Evolutionary conservation across 2,329 filamentous ascomycete genomes (phyloP).

Genomic region (Didymellaceae sp.): DNA sequence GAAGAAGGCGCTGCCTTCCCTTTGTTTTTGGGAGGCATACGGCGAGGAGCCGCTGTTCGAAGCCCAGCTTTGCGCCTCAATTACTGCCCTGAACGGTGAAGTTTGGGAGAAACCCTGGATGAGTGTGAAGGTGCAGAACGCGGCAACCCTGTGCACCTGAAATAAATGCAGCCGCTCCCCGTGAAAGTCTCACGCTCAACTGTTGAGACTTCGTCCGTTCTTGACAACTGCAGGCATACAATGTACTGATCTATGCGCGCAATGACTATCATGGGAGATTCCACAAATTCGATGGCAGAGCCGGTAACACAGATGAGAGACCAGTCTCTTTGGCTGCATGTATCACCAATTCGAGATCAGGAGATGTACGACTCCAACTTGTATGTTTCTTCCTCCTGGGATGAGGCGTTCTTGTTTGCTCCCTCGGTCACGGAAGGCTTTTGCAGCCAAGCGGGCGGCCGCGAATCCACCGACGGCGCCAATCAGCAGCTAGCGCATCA

Average conservation of each 20-base stretch:
- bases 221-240: not conserved
- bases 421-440: too few species aligned
- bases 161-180: not conserved
- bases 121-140: not conserved
- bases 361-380: too few species aligned
- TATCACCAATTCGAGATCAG: too few species aligned
- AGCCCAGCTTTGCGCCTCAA: not conserved
- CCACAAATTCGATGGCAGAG: too few species aligned
- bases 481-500: constrained; percentile 20
- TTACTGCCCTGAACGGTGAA: not conserved
- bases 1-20: constrained; percentile 22
- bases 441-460: not conserved
- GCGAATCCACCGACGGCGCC: constrained; percentile 1
- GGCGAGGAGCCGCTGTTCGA: not conserved
- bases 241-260: not conserved
- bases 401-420: too few species aligned
- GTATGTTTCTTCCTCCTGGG: too few species aligned
- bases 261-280: too few species aligned
- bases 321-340: too few species aligned
- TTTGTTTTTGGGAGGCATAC: constrained; percentile 45
- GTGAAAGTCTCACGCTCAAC: too few species aligned
- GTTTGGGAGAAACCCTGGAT: not conserved
- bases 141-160: not conserved
- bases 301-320: too few species aligned
- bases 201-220: not conserved